Evolutionary conservation across 148 eudicot genomes (phyloP).

Genomic region (Drosera capensis): DNA sequence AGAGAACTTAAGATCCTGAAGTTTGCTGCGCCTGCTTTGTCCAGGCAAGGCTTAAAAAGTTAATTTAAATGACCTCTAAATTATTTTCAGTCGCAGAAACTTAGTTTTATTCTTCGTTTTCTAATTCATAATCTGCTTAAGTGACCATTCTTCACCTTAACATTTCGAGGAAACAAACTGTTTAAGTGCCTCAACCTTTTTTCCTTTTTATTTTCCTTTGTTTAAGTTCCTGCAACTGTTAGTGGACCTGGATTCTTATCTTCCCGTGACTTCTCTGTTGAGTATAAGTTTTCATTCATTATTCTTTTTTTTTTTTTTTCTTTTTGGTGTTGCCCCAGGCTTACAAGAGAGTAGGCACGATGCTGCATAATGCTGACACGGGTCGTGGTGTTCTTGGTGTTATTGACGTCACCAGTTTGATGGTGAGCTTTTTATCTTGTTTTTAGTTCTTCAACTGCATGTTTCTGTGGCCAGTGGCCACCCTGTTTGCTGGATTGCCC

Average conservation of each 20-base stretch:
- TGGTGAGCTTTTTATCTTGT: conserved; percentile 24
- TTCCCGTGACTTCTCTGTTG: not conserved
- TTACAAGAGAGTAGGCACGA: conserved; percentile 74
- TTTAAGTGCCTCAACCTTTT: no score
- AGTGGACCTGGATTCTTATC: not conserved
- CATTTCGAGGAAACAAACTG: no score
- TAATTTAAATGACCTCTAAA: no score
- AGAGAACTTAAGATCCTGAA: no score
- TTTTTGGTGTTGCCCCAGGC: conserved; percentile 33
- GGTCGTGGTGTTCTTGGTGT: conserved; percentile 76
- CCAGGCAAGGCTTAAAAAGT: no score
- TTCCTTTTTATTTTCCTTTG: no score
- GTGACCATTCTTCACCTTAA: no score
- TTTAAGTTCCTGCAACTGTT: not conserved
- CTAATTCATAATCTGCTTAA: no score
- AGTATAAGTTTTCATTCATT: not conserved
- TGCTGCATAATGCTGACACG: conserved; percentile 65
- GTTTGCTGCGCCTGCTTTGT: no score
- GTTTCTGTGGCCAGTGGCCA: no score
- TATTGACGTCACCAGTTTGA: conserved; percentile 44
- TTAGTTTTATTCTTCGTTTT: no score
- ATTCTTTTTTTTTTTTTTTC: not conserved
- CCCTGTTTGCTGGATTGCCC: not conserved
- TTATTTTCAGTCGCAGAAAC: no score
- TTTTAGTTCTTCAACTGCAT: not conserved